A percentile compares a stretch with the other conserved stretches of the same genome.
These are phyloP conservation scores for Meripilus lineatus DNA, from an alignment of 1,284 basidiomycete genomes.

Conservation along the genomic window DNA sequence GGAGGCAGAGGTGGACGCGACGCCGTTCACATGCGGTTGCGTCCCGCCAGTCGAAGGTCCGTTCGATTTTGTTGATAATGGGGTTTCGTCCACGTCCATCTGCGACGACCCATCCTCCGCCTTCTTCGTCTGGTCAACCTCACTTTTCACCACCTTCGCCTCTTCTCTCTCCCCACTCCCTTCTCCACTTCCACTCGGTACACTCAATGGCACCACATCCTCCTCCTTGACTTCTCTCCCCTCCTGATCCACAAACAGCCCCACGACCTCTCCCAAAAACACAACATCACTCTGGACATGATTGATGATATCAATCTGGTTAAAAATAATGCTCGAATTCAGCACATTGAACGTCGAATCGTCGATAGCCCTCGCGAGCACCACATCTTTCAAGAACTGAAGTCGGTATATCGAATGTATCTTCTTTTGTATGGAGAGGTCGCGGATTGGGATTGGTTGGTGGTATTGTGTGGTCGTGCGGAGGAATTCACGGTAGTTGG, in stretches of 20 bases:
- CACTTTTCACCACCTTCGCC: conserved; percentile 14
- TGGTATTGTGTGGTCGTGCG: conserved; percentile 78
- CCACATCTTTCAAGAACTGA: conserved; percentile 97
- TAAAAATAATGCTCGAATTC: conserved; percentile 97
- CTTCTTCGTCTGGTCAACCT: conserved; percentile 10
- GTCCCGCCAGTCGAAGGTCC: conserved; percentile 12
- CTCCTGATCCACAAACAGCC: conserved; percentile 73
- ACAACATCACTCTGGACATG: conserved; percentile 78
- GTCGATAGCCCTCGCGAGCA: conserved; percentile 90
- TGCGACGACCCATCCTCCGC: no score
- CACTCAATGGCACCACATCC: conserved; percentile 39
- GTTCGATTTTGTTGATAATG: background rate
- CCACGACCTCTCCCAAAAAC: conserved; percentile 78
- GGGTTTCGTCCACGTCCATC: background rate
- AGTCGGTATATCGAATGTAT: conserved; percentile 97
- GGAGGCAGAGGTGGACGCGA: conserved; percentile 13
- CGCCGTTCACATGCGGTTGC: conserved; percentile 20
- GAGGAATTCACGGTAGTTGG: conserved; percentile 93
- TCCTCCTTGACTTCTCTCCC: no score
- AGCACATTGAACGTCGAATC: conserved; percentile 97
- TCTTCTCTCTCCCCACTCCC: conserved; percentile 18
- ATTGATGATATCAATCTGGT: conserved; percentile 96
- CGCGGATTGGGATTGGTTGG: conserved; percentile 80
- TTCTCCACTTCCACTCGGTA: background rate
- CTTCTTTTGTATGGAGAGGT: conserved; percentile 73